Evolutionary conservation across 2,329 filamentous ascomycete genomes (phyloP), one percentile per base, ranked within the genome.

Genomic region (Trematosphaeria pertusa): DNA sequence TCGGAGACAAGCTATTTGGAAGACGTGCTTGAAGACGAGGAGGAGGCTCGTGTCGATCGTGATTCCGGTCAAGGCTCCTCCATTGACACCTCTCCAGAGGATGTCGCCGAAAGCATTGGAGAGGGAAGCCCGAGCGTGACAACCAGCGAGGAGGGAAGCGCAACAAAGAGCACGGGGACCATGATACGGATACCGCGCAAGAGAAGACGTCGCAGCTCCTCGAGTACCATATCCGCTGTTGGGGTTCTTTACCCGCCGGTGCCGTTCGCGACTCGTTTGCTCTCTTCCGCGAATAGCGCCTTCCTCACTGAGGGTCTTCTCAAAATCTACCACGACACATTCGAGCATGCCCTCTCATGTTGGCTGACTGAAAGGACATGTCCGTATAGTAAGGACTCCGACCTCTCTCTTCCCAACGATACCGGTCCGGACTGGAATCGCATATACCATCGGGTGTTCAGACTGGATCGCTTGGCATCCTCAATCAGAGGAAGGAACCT

Each of bases 281-380:
- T 71, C 3, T 63, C 59, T 15, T 59, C 67, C 28, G 67, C 61
- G 36, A 72, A 71, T 40, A 73, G 67, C 21, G 64, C 62, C 5
- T 62, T 76, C 19, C 73, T 81, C 44, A 74, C 73, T 1, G 69
- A 76, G 31, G 73, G 65, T 11, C 64, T 81, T 14, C 62, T 81
- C 39, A 72, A 72, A 34, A 76, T 82, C 24, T 82, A 82, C 56
- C 79, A 81, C 52, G 78, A 82, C 50, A 80, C 78, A 21, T 70
- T 81, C 52, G 79, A 82, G 52, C 76, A 80, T 54, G 78, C 75
- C 10, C 62, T 82, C 5, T 77, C 78, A 1, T 82, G 80, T 56
- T 82, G 80, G 80, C 54, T 81, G 14, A 80, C 78, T 0, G 79
- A 81, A 49, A 71, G 74, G 36, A 81, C 78, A 2, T 82, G 80